Evolutionary conservation across 2,329 filamentous ascomycete species (phyloP), one percentile per base, ranked within the genome.

Genomic region (Xylaria sp.): DNA sequence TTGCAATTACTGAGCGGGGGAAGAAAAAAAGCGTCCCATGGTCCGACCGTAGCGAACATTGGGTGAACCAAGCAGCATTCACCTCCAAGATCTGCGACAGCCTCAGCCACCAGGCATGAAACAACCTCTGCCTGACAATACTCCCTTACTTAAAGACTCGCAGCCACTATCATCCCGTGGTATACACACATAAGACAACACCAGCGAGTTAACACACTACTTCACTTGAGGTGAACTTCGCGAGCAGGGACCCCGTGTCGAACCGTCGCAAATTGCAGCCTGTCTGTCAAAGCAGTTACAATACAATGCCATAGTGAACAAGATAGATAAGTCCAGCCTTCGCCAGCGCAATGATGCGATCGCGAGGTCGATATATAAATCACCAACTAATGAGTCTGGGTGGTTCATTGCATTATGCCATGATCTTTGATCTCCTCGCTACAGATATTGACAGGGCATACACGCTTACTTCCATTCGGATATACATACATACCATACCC

Each of bases 11-110:
- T 13, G 20, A 8, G 15, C 23, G 23, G 23, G 3, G 1, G 23
- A 25, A 25, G 1, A 25, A 1, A 25, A 1, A 25, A 25, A 25
- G 23, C 23, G 23, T 25, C 23, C 23, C 23, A 25, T 25, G 23
- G 23, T 25, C 8, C 34, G 48, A 18, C 12, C 48, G 13, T 28
- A 23, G 10, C 10, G 13, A 54, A 13, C 15, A 25, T 52, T 52
- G 6, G 18, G 15, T n/a, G 1, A 52, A 28, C 25, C 25, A 52
- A 28, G 18, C 50, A 54, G 20, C 51, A 54, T 20, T 34, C 23
- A 12, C 51, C n/a, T 18, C 15, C 51, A 12, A 34, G 51, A 54
- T 54, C 28, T 54, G 51, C 51, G 50, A 52, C 50, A 18, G 50
- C 50, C 50, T 52, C 50, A 52, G 50, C 50, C 50, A n/a, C 50